These are phyloP conservation scores for Penicillium goetzii DNA, from an alignment of 495 filamentous ascomycete species.

Conservation along the genomic window DNA sequence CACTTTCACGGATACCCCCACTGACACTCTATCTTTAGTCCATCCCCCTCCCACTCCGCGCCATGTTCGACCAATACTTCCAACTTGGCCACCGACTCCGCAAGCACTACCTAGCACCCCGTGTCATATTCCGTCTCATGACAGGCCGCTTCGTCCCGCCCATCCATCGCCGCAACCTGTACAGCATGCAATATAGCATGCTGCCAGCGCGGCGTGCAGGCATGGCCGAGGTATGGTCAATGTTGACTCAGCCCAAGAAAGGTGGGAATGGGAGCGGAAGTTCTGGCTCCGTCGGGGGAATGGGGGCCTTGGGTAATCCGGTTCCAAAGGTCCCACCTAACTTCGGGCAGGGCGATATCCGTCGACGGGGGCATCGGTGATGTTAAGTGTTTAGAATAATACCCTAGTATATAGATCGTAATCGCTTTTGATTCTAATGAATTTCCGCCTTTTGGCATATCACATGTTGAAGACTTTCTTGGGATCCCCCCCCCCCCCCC, in stretches of 20 bases:
- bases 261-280: constrained; percentile 31
- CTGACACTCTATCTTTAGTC: constrained; percentile 55
- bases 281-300: constrained; percentile 36
- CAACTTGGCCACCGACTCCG: constrained; percentile 89
- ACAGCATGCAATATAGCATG: constrained; percentile 98
- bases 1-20: constrained; percentile 1
- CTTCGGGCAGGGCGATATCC: constrained; percentile 42
- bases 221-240: constrained; percentile 82
- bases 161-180: constrained; percentile 90
- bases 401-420: constrained; percentile 18
- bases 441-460: background rate
- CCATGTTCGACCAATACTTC: constrained; percentile 97
- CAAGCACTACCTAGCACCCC: constrained; percentile 90
- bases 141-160: constrained; percentile 91
- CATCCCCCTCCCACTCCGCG: constrained; percentile 83
- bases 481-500: background rate
- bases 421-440: background rate
- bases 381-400: constrained; percentile 17
- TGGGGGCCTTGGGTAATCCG: constrained; percentile 34
- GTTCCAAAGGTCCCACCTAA: constrained; percentile 40
- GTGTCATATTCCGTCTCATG: constrained; percentile 82
- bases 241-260: constrained; percentile 62
- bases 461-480: background rate
- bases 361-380: constrained; percentile 46
- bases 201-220: constrained; percentile 79